Evolutionary conservation across 2,329 filamentous ascomycete species (phyloP).

Genomic region (Claviceps sp.): DNA sequence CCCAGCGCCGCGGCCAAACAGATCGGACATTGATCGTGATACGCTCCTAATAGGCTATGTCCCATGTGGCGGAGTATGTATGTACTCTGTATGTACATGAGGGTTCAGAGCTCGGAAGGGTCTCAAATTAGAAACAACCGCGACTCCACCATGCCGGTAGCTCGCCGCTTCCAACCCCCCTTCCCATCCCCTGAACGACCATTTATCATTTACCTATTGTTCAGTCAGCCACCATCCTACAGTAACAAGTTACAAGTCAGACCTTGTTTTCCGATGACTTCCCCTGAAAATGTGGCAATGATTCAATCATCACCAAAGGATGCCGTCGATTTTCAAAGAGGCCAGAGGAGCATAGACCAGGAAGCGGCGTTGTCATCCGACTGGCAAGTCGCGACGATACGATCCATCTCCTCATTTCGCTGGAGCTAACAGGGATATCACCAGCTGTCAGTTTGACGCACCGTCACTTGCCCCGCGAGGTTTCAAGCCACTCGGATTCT

Average conservation of each 20-base stretch:
- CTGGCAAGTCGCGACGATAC: too few species aligned
- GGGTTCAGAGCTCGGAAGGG: neutral
- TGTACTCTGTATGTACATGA: too few species aligned
- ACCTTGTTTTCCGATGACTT: neutral
- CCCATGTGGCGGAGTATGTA: neutral
- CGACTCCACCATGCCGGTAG: neutral
- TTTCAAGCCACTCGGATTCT: neutral
- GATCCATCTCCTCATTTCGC: neutral
- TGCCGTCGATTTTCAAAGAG: neutral
- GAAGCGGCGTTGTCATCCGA: neutral
- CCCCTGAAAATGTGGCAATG: neutral
- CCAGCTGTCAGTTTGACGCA: neutral
- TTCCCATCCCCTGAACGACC: neutral
- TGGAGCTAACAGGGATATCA: neutral
- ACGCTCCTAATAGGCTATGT: neutral
- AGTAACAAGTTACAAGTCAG: neutral
- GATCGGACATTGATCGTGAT: neutral
- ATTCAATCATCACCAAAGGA: neutral
- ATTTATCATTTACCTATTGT: neutral
- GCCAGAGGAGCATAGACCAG: neutral
- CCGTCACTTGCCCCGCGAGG: neutral
- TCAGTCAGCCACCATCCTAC: neutral
- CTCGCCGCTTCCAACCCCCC: neutral
- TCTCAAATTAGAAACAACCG: neutral
- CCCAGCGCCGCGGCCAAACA: neutral